phyloP scores from a whole-genome alignment of 495 filamentous ascomycete genomes.

The Aspergillus kassunensis region DNA sequence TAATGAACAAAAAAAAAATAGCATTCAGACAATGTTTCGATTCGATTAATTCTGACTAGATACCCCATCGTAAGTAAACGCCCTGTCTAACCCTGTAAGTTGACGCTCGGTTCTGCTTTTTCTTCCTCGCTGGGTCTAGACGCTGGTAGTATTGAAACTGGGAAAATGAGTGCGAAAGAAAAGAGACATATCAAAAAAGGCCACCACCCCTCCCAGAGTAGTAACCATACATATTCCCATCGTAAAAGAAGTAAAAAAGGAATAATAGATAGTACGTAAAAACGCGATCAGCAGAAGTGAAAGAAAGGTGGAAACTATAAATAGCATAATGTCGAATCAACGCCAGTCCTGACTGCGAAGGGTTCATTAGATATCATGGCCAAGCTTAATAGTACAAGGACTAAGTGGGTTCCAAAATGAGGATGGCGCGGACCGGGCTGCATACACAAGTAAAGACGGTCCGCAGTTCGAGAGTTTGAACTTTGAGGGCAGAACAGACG shows the following conservation, averaged over 20 bases:
- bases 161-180: not conserved
- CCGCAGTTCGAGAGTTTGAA: not conserved
- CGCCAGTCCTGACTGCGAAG: constrained; percentile 19
- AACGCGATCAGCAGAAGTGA: constrained; percentile 4
- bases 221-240: not conserved
- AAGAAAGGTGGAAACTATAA: not conserved
- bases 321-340: constrained; percentile 6
- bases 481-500: not conserved
- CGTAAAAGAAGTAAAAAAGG: not conserved
- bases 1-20: no score
- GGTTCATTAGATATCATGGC: constrained; percentile 27
- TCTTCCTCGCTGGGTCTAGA: not conserved
- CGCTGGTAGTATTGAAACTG: not conserved
- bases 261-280: not conserved
- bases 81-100: constrained; percentile 1
- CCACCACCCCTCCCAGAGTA: not conserved
- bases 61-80: not conserved
- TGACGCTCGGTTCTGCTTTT: not conserved
- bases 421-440: constrained; percentile 2
- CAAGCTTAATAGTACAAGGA: constrained; percentile 20
- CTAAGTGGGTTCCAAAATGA: constrained; percentile 15
- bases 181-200: not conserved
- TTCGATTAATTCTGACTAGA: not conserved
- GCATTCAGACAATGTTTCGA: no score
- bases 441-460: not conserved